phyloP scores from a whole-genome alignment of 2,329 filamentous ascomycete species.

The Biscogniauxia sp. region DNA sequence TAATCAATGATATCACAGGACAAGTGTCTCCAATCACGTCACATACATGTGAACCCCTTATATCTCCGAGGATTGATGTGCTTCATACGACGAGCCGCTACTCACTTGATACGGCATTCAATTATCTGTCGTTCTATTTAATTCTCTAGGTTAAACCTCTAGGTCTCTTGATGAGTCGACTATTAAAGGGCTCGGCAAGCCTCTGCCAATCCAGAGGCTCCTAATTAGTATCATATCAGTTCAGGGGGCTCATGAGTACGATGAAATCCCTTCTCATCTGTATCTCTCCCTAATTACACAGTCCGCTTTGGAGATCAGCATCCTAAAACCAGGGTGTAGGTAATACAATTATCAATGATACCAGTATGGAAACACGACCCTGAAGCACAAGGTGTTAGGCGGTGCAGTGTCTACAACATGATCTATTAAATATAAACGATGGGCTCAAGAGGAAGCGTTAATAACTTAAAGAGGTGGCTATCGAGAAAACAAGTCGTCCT shows the following conservation, averaged over 20 bases:
- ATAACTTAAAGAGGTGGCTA: too few species aligned
- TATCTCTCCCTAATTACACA: neutral
- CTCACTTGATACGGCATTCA: neutral
- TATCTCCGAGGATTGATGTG: neutral
- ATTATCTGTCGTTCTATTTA: too few species aligned
- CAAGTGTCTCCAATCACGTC: neutral
- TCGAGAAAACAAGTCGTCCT: too few species aligned
- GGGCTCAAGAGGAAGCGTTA: too few species aligned
- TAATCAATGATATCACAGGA: conserved; percentile 12
- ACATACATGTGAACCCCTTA: neutral
- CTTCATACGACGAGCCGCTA: neutral
- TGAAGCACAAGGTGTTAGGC: neutral
- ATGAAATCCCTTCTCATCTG: neutral
- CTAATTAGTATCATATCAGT: neutral
- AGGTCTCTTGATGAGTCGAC: too few species aligned
- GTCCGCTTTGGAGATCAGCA: neutral
- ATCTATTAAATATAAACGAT: too few species aligned
- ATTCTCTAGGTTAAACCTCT: too few species aligned
- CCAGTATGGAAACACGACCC: too few species aligned
- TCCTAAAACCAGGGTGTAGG: neutral
- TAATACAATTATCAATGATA: neutral
- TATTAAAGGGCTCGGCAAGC: too few species aligned
- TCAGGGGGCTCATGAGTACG: neutral
- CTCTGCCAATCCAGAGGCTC: too few species aligned
- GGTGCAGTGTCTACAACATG: too few species aligned